Base-by-base conservation (phyloP, 306 rosid genomes). In the Aeschynomene evenia region DNA sequence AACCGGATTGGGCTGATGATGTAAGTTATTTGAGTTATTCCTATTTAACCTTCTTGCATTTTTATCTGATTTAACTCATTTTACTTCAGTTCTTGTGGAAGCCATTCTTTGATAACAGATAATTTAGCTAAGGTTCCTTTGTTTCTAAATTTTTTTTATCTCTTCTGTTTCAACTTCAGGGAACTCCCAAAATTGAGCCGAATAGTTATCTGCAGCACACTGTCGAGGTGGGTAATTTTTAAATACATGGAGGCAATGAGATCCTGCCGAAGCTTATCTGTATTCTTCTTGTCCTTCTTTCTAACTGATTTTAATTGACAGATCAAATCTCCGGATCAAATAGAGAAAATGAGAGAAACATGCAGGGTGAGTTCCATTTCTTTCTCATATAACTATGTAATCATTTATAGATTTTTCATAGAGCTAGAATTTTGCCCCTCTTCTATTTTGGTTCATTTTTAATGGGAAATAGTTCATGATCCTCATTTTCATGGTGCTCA, bases 1-100 rank as follows among this genome's bases (percentile, higher is more conserved):
- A 37, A 68, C 97, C 99, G 19, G 99, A 94, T 62, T 91, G 99
- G 99, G 97, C 97, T 63, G 77, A 56, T 70, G 92, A 85, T 79
- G 99, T 94, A 78, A 88, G 97, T 81, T 73, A 36, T 82, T 48
- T 26, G 9, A 14, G 15, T 66, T 55, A 29, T 43, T 43, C 72
- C 36, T 70, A 21, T 37, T 68, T 54, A 62, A 16, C 48, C 24
- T 16, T 57, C 50, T 39, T 45, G 64, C n/a, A 56, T 36, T 23
- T n/a, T 29, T 23, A n/a, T 64, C 63, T 39, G 12, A 55, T 58
- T 58, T 77, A 26, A 57, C 29, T 36, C 49, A 51, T 26, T 70
- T 60, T 36, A 28, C 66, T 5, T 51, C 3, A 65, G 68, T 23
- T 10, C 15, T 20, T 10, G 37, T 33, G n/a, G 46, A 65, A 45